phyloP scores from a whole-genome alignment of 768 basidiomycete species.

The Postia placenta region DNA sequence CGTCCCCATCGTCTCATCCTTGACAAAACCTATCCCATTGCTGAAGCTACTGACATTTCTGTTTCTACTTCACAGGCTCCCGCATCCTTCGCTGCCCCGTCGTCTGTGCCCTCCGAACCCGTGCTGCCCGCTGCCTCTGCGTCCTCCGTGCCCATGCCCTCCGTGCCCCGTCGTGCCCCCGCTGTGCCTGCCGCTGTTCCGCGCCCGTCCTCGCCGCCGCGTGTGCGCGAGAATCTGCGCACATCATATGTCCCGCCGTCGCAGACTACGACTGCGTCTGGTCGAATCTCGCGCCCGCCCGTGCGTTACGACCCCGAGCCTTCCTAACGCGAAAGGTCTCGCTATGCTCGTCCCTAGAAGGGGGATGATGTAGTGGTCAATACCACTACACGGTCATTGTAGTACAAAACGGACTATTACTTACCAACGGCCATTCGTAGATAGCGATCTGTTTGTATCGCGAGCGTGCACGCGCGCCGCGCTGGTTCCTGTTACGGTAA shows the following conservation, averaged over 20 bases:
- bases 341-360: neutral
- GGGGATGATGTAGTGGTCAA: neutral
- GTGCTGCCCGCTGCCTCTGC: too few relatives aligned
- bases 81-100: neutral
- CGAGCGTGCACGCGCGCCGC: too few relatives aligned
- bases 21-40: neutral
- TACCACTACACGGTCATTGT: too few relatives aligned
- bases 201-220: neutral
- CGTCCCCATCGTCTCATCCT: conserved; percentile 22
- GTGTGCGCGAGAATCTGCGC: neutral
- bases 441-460: too few relatives aligned
- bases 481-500: too few relatives aligned
- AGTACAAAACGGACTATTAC: too few relatives aligned
- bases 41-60: neutral
- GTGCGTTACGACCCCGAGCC: conserved; percentile 6
- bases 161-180: neutral
- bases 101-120: neutral
- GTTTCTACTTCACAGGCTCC: neutral
- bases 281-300: conserved; percentile 5
- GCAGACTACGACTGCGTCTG: conserved; percentile 7
- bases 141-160: neutral
- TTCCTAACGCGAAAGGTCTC: neutral
- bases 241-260: neutral
- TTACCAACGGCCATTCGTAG: too few relatives aligned
- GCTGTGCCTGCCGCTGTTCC: neutral